These are phyloP conservation scores for Entamoeba moshkovskii DNA, from an alignment of 208 protist species.

Conservation along the genomic window DNA sequence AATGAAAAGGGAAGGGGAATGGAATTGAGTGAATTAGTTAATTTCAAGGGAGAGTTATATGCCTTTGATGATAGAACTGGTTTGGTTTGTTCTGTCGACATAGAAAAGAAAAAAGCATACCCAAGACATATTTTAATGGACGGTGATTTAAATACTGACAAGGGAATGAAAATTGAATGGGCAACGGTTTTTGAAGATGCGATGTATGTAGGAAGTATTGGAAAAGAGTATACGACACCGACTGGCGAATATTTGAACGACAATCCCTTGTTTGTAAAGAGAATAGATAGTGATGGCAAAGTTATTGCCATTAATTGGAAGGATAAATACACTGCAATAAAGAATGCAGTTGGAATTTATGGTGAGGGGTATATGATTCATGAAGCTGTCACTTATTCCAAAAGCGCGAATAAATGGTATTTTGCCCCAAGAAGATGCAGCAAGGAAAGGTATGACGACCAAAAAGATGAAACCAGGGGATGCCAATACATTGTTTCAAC, in stretches of 20 bases:
- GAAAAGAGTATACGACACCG: conserved; percentile 41
- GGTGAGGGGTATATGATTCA: conserved; percentile 42
- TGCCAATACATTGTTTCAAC: conserved; percentile 30
- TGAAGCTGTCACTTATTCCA: conserved; percentile 32
- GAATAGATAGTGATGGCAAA: conserved; percentile 23
- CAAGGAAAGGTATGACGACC: conserved; percentile 39
- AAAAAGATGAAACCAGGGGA: conserved; percentile 32
- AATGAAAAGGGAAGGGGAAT: conserved; percentile 34
- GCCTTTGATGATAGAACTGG: conserved; percentile 41
- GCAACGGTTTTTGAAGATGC: conserved; percentile 37
- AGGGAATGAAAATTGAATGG: conserved; percentile 47
- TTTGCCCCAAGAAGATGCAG: conserved; percentile 37
- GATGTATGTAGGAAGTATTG: conserved; percentile 39
- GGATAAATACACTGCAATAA: conserved; percentile 24
- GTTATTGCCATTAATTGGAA: conserved; percentile 30
- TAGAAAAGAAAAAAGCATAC: conserved; percentile 12
- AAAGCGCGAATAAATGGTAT: conserved; percentile 27
- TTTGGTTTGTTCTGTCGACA: conserved; percentile 30
- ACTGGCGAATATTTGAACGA: conserved; percentile 31
- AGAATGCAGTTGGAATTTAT: conserved; percentile 19
- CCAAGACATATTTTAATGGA: conserved; percentile 28
- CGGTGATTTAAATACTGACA: conserved; percentile 30
- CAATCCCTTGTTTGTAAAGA: conserved; percentile 34
- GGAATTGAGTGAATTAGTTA: conserved; percentile 42
- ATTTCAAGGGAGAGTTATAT: conserved; percentile 35